Evolutionary conservation across 179 eudicot species (phyloP), one percentile per base, ranked within the genome.

Genomic region (Camellia oleifera): DNA sequence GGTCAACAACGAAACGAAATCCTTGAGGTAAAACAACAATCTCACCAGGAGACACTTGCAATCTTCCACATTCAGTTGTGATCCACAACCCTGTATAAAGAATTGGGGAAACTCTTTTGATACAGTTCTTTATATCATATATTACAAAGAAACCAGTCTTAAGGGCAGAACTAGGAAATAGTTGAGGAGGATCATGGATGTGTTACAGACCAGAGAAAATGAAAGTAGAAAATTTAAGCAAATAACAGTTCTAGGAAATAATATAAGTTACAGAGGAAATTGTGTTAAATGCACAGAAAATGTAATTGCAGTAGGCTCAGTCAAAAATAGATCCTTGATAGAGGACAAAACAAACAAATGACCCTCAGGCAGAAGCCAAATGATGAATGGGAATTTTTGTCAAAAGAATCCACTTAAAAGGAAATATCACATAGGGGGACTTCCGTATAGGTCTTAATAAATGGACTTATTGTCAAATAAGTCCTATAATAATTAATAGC

Each of bases 21-120:
- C 99, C 99, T 80, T 96, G 98, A 74, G 98, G 98, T 62, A 96
- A 71, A 42, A 96, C 92, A 72, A 90, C 92, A 76, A 91, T 83
- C 84, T 96, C 99, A 76, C 98, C 97, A 20, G 97, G 97, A 78
- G 88, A 83, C 14, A 96, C 94, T 86, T 91, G 91, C 82, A 96
- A 77, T 84, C 82, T 90, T 88, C 99, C 99, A 63, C 98, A 96
- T 82, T 96, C 99, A 50, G 97, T 94, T 73, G 93, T 90, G 82
- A 96, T 88, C 94, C 94, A 90, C 74, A 96, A 80, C 88, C 91
- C 99, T 96, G 80, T 7, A 85, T 17, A 48, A 68, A 15, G 23
- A 61, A 68, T 56, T 73, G 42, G 10, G 68, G 40, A 67, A 56
- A 9, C 15, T 3, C 6, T 53, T 23, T 26, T 15, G 44, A 71